These are phyloP conservation scores for Tricholoma sp. DNA, from an alignment of 768 basidiomycete genomes.

Conservation along the genomic window DNA sequence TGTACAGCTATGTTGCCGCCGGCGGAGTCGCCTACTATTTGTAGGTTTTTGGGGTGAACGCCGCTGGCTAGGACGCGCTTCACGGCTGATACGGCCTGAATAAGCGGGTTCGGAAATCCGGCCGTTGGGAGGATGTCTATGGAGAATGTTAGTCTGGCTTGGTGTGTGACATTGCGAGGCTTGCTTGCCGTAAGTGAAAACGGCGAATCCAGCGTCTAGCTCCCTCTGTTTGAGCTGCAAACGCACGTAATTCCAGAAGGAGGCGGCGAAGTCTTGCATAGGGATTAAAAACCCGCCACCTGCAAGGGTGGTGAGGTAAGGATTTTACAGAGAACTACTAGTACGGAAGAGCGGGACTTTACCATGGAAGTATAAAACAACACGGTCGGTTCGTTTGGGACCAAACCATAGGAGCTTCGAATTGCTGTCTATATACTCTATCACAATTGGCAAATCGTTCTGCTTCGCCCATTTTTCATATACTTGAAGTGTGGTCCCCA, in stretches of 20 bases:
- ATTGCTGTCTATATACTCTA: conserved; percentile 24
- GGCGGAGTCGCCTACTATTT: conserved; percentile 36
- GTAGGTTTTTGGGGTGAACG: conserved; percentile 25
- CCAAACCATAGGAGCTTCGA: conserved; percentile 29
- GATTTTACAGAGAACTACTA: not conserved
- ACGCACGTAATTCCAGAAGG: conserved; percentile 26
- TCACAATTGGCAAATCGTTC: conserved; percentile 8
- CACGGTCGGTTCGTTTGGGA: conserved; percentile 23
- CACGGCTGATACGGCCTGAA: conserved; percentile 25
- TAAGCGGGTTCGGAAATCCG: conserved; percentile 30
- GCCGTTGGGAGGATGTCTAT: conserved; percentile 29
- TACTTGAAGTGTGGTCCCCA: conserved; percentile 16
- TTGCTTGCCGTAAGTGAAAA: conserved; percentile 29
- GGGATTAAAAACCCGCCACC: conserved; percentile 29
- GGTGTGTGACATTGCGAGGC: not conserved
- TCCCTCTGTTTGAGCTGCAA: conserved; percentile 19
- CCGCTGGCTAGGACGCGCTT: conserved; percentile 27
- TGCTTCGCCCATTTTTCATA: conserved; percentile 21
- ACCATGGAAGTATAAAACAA: conserved; percentile 31
- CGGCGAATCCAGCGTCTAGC: conserved; percentile 21
- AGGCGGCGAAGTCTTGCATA: conserved; percentile 13
- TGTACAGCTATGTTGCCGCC: conserved; percentile 33
- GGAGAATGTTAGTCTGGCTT: too few relatives aligned
- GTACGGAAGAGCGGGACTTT: not conserved
- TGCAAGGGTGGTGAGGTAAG: conserved; percentile 5